phyloP scores from a whole-genome alignment of 1,139 yeast species.

The Trichomonascaceae sp. region DNA sequence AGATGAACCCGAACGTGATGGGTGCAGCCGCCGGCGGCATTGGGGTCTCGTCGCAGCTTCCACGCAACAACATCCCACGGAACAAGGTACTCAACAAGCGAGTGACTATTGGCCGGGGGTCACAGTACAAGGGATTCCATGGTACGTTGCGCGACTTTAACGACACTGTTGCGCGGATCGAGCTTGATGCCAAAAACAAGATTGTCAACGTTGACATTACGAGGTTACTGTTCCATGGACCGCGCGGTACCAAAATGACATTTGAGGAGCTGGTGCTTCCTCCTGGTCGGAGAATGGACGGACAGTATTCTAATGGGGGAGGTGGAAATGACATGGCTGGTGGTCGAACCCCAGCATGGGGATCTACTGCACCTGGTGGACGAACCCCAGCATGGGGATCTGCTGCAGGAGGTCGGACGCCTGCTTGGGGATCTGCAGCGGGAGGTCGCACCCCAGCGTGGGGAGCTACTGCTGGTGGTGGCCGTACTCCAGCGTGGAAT shows the following conservation, averaged over 20 bases:
- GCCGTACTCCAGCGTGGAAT: constrained; percentile 34
- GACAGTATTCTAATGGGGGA: constrained; percentile 4
- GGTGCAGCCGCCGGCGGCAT: constrained; percentile 41
- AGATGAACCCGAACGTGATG: constrained; percentile 65
- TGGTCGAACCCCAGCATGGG: constrained; percentile 12
- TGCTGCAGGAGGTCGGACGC: constrained; percentile 28
- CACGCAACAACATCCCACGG: constrained; percentile 7
- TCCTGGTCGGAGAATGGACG: constrained; percentile 26
- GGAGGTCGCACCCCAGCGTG: constrained; percentile 26
- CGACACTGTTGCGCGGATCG: constrained; percentile 83
- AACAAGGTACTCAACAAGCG: constrained; percentile 40
- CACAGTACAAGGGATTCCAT: constrained; percentile 87
- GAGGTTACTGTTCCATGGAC: constrained; percentile 55
- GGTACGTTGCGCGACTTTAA: constrained; percentile 92
- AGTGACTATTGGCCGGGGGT: constrained; percentile 70
- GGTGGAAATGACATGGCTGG: constrained; percentile 11
- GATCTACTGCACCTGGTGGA: constrained; percentile 14
- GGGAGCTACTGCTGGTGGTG: constrained; percentile 26
- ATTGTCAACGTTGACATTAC: constrained; percentile 74
- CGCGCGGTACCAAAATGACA: constrained; percentile 52
- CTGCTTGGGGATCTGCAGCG: constrained; percentile 31
- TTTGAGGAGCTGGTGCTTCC: constrained; percentile 62
- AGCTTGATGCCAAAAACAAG: constrained; percentile 83
- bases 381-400: constrained; percentile 11
- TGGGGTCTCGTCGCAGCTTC: neutral